These are phyloP conservation scores for Perkinsus marinus DNA, from an alignment of 169 alveolate genomes.

Conservation along the genomic window DNA sequence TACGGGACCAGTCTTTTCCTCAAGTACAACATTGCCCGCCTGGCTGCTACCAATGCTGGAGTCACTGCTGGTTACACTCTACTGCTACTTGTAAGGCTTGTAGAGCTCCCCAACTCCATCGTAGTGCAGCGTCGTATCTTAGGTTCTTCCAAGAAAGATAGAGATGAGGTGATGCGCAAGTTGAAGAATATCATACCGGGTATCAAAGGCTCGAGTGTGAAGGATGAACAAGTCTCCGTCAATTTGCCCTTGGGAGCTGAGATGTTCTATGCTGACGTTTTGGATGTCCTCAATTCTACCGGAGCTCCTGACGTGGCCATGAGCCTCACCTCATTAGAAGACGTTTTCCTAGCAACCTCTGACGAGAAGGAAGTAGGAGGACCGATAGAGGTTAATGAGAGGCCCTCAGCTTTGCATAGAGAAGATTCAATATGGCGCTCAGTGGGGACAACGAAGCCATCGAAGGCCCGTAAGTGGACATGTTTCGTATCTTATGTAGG, in stretches of 20 bases:
- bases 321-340: conserved; percentile 64
- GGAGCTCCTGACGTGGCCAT: neutral
- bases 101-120: neutral
- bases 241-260: neutral
- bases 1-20: conserved; percentile 47
- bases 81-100: neutral
- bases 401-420: neutral
- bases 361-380: neutral
- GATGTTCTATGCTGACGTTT: neutral
- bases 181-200: neutral
- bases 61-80: neutral
- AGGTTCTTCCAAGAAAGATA: neutral
- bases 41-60: neutral
- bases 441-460: neutral
- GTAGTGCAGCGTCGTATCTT: neutral
- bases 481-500: neutral
- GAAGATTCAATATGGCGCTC: neutral
- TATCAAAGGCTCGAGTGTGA: neutral
- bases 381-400: neutral
- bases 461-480: neutral
- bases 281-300: neutral
- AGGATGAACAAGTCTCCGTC: neutral
- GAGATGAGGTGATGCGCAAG: neutral
- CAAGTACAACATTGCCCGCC: conserved; percentile 16
- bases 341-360: conserved; percentile 58